phyloP scores from a whole-genome alignment of 1,284 basidiomycete species.

The Laetiporus sulphureus region DNA sequence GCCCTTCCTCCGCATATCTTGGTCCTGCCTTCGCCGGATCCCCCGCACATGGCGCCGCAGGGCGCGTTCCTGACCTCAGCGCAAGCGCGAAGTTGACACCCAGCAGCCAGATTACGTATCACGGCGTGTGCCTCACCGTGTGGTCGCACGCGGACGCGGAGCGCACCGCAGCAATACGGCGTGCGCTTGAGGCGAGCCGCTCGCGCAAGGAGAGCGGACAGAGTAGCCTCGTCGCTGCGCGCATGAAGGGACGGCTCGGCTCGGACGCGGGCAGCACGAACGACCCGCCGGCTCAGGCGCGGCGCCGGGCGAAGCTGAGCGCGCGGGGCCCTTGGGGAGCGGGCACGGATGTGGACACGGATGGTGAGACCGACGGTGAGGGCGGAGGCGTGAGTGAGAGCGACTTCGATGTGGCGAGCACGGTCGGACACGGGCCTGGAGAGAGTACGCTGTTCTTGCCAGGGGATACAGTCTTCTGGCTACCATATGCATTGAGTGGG shows the following conservation, averaged over 20 bases:
- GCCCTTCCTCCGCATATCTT: conserved; percentile 67
- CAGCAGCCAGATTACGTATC: conserved; percentile 59
- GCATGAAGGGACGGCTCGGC: conserved; percentile 56
- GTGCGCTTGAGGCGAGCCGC: conserved; percentile 72
- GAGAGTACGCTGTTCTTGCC: conserved; percentile 83
- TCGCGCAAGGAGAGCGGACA: conserved; percentile 75
- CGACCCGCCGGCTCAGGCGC: conserved; percentile 50
- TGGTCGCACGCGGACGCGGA: conserved; percentile 92
- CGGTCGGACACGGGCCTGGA: conserved; percentile 70
- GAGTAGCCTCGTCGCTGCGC: conserved; percentile 50
- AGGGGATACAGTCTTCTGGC: conserved; percentile 87
- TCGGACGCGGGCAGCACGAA: conserved; percentile 38
- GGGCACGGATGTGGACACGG: conserved; percentile 51
- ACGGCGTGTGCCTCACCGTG: conserved; percentile 87
- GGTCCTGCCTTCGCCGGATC: conserved; percentile 55
- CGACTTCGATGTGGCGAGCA: conserved; percentile 74
- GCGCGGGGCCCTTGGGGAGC: conserved; percentile 61
- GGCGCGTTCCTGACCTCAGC: conserved; percentile 32
- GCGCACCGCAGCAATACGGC: conserved; percentile 73
- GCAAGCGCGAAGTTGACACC: conserved; percentile 32
- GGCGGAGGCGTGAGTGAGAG: conserved; percentile 71
- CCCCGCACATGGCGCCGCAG: conserved; percentile 25
- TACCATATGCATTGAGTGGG: conserved; percentile 85
- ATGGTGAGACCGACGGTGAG: conserved; percentile 53
- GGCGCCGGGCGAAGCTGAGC: conserved; percentile 46